Base-by-base conservation (phyloP, 228 moss, liverwort and hornwort genomes). In the Sphagnum magellanicum region DNA sequence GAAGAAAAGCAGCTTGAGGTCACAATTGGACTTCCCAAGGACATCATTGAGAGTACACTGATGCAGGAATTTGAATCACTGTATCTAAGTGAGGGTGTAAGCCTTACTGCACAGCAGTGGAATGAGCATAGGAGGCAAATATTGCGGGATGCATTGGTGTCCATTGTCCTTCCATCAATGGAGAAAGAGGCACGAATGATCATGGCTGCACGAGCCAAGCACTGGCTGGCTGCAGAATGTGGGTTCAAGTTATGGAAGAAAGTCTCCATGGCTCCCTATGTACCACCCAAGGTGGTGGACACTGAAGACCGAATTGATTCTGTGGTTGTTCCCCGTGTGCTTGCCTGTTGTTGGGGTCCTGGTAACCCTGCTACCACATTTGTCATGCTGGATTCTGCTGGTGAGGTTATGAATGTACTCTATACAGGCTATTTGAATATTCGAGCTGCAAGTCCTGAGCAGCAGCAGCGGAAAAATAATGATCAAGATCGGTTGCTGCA, bases 281-380 rank as follows among this genome's bases (percentile, higher is more conserved):
- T 85, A 75, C 84, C 79, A 68, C 71, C 73, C 53, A 79, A 61
- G 71, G 67, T 59, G 59, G 69, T 68, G 74, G 48, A 67, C 63
- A 68, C 47, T 65, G 71, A 78, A 64, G 67, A 63, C 65, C 85
- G 84, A 53, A 74, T 67, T 59, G 76, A 86, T 70, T 93, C 88
- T 69, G 87, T 79, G 59, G 77, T 83, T 49, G 74, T 89, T 53
- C 90, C 90, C 64, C 88, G 89, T 70, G 91, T 97, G 55, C 71
- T 97, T 79, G 97, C 97, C 48, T 97, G 97, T 68, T 97, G 97
- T 76, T 97, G 97, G 97, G 93, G 97, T 69, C 78, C 91, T 69
- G 83, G 87, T 70, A 90, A 81, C 65, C 71, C 75, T 74, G 90
- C 93, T n/a, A 86, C 93, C 7, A 93, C 93, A 63, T 97, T 97